Percentiles rank a stretch among this genome's conserved stretches.
Conservation (phyloP, 306 rosid species). For the Biancaea sappan region DNA sequence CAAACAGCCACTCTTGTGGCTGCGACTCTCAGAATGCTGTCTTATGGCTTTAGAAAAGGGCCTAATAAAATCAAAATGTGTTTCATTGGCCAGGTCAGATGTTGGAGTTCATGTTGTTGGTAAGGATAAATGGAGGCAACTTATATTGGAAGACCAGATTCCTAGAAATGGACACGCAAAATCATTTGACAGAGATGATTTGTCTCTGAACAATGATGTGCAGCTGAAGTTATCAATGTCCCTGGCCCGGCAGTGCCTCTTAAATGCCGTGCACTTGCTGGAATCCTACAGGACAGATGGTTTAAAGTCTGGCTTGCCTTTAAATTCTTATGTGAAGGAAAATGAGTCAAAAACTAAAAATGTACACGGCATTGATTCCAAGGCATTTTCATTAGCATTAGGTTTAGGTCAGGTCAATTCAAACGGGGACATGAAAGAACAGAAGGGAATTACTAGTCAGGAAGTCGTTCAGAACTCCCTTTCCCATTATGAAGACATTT, state of each 20-base stretch:
- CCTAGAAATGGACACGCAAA: constrained; percentile 49
- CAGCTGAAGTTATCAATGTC: constrained; percentile 73
- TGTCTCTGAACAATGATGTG: constrained; percentile 53
- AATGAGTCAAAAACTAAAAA: constrained; percentile 60
- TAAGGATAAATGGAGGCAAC: constrained; percentile 93
- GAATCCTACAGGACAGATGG: constrained; percentile 45
- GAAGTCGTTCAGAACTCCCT: constrained; percentile 87
- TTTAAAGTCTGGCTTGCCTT: constrained; percentile 57
- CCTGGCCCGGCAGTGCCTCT: constrained; percentile 81
- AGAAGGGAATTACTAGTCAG: constrained; percentile 73
- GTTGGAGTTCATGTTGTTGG: constrained; percentile 77
- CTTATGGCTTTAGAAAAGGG: constrained; percentile 93
- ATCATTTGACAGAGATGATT: constrained; percentile 47
- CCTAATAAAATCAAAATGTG: constrained; percentile 45
- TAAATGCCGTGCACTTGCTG: constrained; percentile 72
- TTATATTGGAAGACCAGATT: constrained; percentile 67
- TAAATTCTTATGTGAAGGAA: constrained; percentile 67
- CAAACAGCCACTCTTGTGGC: constrained; percentile 93
- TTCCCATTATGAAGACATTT: constrained; percentile 62
- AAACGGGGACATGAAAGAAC: constrained; percentile 85
- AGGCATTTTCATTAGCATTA: constrained; percentile 53
- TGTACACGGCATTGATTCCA: constrained; percentile 60
- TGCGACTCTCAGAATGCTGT: constrained; percentile 94
- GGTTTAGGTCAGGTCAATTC: constrained; percentile 61
- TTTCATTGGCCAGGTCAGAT: constrained; percentile 59